Base-by-base conservation (phyloP, 352 stramenopile genomes). In the Discostella stelligera region DNA sequence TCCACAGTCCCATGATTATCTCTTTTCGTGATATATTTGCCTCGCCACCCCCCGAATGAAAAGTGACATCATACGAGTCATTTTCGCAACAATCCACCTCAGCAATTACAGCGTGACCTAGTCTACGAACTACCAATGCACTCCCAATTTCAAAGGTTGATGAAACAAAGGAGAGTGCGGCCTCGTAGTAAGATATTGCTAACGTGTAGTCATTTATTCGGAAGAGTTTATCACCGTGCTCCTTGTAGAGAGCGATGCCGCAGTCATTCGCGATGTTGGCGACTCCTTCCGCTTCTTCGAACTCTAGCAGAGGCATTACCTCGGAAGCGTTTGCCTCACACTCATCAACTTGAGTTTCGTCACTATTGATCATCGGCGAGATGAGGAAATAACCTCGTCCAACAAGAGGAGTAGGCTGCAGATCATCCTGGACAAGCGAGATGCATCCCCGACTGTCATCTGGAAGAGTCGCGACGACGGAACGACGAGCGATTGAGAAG, bases 51-150 rank as follows among this genome's bases (percentile, higher is more conserved):
- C 41, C 46, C 18, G 67, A 53, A 50, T 71, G 10, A 63, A 86
- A 78, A 16, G 73, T 81, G 13, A 90, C 67, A 71, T 89, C 82
- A 68, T 73, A 76, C 4, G 61, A 60, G n/a, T 64, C 52, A 23
- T 54, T 66, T 11, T 83, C 70, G 0, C 77, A 58, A 14, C 66
- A 84, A 71, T 84, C 77, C 48, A 84, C 50, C 50, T 84, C 77
- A 9, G 66, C 77, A 20, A 80, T 64, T 0, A 77, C 44, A 18
- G 52, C 37, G 60, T 74, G 70, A 20, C 71, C 77, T 41, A 63
- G 69, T 55, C 49, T 70, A 25, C 68, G 23, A 18, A 68, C 60
- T 14, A 83, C 54, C 6, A 73, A 59, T 32, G 58, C 66, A 18
- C 63, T 63, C 16, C 76, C 46, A 6, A 74, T 23, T 49, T 68